Base-by-base conservation (phyloP, 1,284 basidiomycete genomes). In the Coriolopsis trogii region DNA sequence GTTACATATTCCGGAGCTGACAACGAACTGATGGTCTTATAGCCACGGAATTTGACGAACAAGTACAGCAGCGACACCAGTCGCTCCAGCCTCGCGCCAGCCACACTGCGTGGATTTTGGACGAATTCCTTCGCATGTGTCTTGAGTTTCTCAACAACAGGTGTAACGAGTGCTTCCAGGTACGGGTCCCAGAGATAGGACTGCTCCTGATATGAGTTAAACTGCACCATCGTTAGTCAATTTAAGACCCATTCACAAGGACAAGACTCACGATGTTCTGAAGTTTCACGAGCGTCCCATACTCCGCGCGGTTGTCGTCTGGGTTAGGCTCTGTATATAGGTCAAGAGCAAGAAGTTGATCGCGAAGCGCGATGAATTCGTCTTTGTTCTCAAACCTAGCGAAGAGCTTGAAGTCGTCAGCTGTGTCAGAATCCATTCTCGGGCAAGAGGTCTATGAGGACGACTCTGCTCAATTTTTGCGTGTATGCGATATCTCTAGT, bases 131-230 rank as follows among this genome's bases (percentile, higher is more conserved):
- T 79, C n/a, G 86, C 81, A 59, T 84, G 80, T 8, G 60, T 59
- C 62, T 85, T 85, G 36, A 97, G 70, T n/a, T 70, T 68, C 25
- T 82, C 77, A 41, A 93, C 85, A 3, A 91, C 83, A 0, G 95
- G 95, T 2, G 76, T 70, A 10, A 98, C 83, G 53, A 99, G 85
- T 15, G 74, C 67, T 63, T 95, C 91, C n/a, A 99, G 79, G 63
- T 84, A 88, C n/a, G 95, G 95, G 68, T 99, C 97, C n/a, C 98
- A 80, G 0, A 99, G 81, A 64, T 95, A 93, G 2, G 95, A 79
- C 63, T 96, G 91, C 53, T 98, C 95, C 66, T 98, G 95, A 65
- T 98, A 99, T 66, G 87, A 82, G 67, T 86, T 82, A 34, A 98
- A 81, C 95, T 98, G 28, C 8, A 15, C 20, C 30, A 24, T 6